Percentiles rank a stretch among this genome's conserved stretches.
Evolutionary conservation across 1,284 basidiomycete genomes (phyloP).

Genomic region (Paramarasmius palmivorus): DNA sequence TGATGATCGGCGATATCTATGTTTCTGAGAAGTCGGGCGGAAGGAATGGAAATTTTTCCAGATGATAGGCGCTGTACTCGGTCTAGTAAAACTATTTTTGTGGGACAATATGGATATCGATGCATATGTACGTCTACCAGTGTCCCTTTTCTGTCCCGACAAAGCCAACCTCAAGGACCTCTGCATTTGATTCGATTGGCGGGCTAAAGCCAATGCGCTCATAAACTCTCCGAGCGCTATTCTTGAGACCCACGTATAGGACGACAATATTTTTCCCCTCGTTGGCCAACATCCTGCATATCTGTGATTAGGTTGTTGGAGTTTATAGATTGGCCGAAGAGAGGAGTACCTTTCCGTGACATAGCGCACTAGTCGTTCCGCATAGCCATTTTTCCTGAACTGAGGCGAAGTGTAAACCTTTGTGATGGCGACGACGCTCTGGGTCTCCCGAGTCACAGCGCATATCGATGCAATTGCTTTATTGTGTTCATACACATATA

Average conservation of each 20-base stretch:
- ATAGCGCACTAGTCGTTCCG: slow-evolving; percentile 44
- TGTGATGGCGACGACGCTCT: slow-evolving; percentile 46
- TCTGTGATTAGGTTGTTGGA: not conserved
- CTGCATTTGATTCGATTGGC: slow-evolving; percentile 28
- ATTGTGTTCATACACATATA: slow-evolving; percentile 47
- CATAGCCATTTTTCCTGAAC: slow-evolving; percentile 45
- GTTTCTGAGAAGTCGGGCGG: slow-evolving; percentile 77
- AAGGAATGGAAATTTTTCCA: slow-evolving; percentile 64
- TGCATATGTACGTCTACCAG: slow-evolving; percentile 33
- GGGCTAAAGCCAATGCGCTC: slow-evolving; percentile 45
- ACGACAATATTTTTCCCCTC: slow-evolving; percentile 42
- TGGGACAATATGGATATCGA: not conserved
- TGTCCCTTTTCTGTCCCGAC: slow-evolving; percentile 38
- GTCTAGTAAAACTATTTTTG: not conserved
- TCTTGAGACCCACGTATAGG: slow-evolving; percentile 48
- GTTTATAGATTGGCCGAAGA: slow-evolving; percentile 8
- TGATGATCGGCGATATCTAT: slow-evolving; percentile 71
- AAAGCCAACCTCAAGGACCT: slow-evolving; percentile 49
- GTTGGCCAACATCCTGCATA: slow-evolving; percentile 28
- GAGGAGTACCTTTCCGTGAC: slow-evolving; percentile 38
- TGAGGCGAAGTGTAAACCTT: slow-evolving; percentile 48
- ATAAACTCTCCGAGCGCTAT: slow-evolving; percentile 48
- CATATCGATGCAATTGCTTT: slow-evolving; percentile 46
- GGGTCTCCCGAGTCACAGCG: slow-evolving; percentile 46
- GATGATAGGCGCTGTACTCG: not conserved